These are phyloP conservation scores for Plasmodium inui DNA, from an alignment of 169 alveolate genomes.

Conservation along the genomic window DNA sequence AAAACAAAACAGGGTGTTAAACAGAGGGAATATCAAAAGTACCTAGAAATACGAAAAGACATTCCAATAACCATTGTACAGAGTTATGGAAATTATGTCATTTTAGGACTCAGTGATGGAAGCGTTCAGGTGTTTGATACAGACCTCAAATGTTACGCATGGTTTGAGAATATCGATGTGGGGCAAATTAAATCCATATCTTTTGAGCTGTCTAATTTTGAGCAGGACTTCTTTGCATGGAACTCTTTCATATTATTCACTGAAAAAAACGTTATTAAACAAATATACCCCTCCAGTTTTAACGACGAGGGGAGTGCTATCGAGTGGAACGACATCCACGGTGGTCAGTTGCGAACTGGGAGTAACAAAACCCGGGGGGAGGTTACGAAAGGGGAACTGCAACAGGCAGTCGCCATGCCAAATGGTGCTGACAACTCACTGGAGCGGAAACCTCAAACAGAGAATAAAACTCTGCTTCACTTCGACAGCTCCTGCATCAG, in stretches of 20 bases:
- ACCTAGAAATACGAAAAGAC: slow-evolving; percentile 53
- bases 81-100: slow-evolving; percentile 66
- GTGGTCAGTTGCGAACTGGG: neutral
- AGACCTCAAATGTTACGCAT: slow-evolving; percentile 74
- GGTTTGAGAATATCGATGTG: slow-evolving; percentile 63
- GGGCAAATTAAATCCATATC: slow-evolving; percentile 67
- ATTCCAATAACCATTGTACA: slow-evolving; percentile 43
- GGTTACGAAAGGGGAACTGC: neutral
- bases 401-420: neutral
- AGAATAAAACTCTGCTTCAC: slow-evolving; percentile 19
- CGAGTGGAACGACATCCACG: neutral
- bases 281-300: slow-evolving; percentile 59
- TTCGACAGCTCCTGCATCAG: slow-evolving; percentile 37
- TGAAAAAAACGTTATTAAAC: slow-evolving; percentile 40
- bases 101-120: slow-evolving; percentile 64
- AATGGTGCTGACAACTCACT: neutral
- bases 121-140: slow-evolving; percentile 62
- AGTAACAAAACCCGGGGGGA: neutral
- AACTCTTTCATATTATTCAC: slow-evolving; percentile 62
- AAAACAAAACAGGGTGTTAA: slow-evolving; percentile 62
- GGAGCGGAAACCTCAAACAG: neutral
- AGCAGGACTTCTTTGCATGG: slow-evolving; percentile 66
- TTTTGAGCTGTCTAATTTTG: slow-evolving; percentile 45
- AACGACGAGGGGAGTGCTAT: neutral
- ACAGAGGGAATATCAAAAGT: slow-evolving; percentile 76